These are phyloP conservation scores for Exophiala sideris DNA, from an alignment of 2,329 filamentous ascomycete species.

Conservation along the genomic window DNA sequence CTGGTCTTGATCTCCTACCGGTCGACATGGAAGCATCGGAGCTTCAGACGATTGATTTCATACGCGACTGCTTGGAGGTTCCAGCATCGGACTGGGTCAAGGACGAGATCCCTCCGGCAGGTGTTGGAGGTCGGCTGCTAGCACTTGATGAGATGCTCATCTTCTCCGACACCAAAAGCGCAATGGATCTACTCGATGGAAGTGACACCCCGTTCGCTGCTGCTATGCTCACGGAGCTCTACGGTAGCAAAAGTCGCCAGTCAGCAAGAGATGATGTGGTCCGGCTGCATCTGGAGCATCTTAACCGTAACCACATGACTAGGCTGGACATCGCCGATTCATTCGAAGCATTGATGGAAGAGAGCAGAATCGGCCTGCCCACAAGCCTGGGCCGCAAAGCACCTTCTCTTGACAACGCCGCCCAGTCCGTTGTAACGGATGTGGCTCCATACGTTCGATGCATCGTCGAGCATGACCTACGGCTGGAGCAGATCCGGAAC, in stretches of 20 bases:
- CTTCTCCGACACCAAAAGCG: slow-evolving; percentile 20
- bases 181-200: slow-evolving; percentile 18
- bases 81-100: slow-evolving; percentile 26
- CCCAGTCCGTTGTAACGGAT: slow-evolving; percentile 66
- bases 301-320: slow-evolving; percentile 17
- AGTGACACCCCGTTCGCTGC: slow-evolving; percentile 7
- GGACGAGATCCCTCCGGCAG: slow-evolving; percentile 48
- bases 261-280: slow-evolving; percentile 12
- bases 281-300: slow-evolving; percentile 29
- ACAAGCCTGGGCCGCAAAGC: slow-evolving; percentile 40
- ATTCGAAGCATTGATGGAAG: slow-evolving; percentile 52
- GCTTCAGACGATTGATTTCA: slow-evolving; percentile 15
- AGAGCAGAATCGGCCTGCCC: slow-evolving; percentile 33
- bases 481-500: slow-evolving; percentile 65
- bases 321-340: slow-evolving; percentile 37
- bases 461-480: slow-evolving; percentile 74
- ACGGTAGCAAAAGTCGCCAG: background rate
- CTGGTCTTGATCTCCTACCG: slow-evolving; percentile 67
- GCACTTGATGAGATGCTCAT: slow-evolving; percentile 52
- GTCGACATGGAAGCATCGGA: slow-evolving; percentile 5
- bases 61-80: slow-evolving; percentile 15
- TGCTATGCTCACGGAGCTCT: slow-evolving; percentile 1
- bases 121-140: slow-evolving; percentile 60
- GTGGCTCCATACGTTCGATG: slow-evolving; percentile 85
- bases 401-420: slow-evolving; percentile 73